Conservation (phyloP, 805 yeast genomes). For the Lachancea fermentati region DNA sequence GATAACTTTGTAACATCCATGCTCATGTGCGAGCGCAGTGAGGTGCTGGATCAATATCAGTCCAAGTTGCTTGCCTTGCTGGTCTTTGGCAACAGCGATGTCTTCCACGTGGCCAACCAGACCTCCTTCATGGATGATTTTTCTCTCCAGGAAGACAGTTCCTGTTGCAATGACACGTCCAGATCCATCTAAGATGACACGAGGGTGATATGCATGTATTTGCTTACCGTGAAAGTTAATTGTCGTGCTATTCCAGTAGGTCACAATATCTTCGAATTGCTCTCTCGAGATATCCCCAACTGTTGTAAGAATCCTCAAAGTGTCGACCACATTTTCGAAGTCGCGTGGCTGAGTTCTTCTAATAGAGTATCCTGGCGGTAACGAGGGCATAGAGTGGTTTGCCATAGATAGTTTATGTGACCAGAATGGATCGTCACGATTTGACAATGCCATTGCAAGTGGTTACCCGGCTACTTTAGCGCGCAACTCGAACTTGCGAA, state of each 20-base stretch:
- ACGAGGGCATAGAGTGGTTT: constrained; percentile 7
- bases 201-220: constrained; percentile 54
- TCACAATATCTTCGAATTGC: constrained; percentile 46
- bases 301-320: constrained; percentile 65
- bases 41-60: constrained; percentile 55
- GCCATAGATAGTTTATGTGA: neutral
- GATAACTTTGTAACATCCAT: constrained; percentile 82
- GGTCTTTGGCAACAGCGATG: constrained; percentile 66
- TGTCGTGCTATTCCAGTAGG: constrained; percentile 48
- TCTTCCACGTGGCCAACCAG: constrained; percentile 93
- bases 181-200: constrained; percentile 53
- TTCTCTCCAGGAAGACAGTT: constrained; percentile 69
- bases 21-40: constrained; percentile 48
- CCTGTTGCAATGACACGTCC: constrained; percentile 77
- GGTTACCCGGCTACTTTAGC: constrained; percentile 5
- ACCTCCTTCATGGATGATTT: constrained; percentile 80
- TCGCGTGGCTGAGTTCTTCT: constrained; percentile 55
- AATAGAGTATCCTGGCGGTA: constrained; percentile 66
- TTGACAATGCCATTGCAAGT: constrained; percentile 2
- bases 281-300: constrained; percentile 65
- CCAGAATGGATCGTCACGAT: neutral
- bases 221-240: constrained; percentile 15
- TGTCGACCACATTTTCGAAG: constrained; percentile 52
- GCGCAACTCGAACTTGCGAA: constrained; percentile 9
- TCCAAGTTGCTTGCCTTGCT: constrained; percentile 86